Base-by-base conservation (phyloP, 768 basidiomycete species). In the Termitomyces sp. region DNA sequence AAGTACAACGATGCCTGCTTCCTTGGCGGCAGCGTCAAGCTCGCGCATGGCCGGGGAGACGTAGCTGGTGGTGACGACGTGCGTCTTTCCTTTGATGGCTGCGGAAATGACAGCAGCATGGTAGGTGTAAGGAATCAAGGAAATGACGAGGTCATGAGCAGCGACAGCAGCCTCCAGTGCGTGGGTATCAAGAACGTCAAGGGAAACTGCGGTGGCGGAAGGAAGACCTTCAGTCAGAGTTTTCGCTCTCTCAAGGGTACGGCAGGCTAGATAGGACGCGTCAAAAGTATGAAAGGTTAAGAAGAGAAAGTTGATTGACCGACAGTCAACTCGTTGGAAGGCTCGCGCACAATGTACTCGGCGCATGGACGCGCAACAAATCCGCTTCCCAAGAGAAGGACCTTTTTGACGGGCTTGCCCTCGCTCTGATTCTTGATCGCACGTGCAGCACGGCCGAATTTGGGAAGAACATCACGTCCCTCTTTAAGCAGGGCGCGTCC, bases 321-420 rank as follows among this genome's bases (percentile, higher is more conserved):
- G 56, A 98, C 84, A 36, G 91, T 94, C 66, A 99, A 80, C 52
- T 83, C 73, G 73, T 98, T 95, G 58, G 81, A 81, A 48, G 90
- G 86, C 67, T 88, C 78, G 39, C 91, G 87, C 54, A 85, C 84
- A 64, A 99, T 78, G 71, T 96, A 98, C 71, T 98, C 94, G 5
- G 94, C 97, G 57, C 92, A 92, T n/a, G 97, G 97, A 18, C 88
- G 84, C 1, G 97, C 94, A 60, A 99, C 97, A 66, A 91, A 96
- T 46, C 97, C 97, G 60, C 90, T 92, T 48, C 97, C 97, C 54
- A 99, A 85, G 34, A 99, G 81, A 44, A 98, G 83, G 20, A 99
- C 77, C 71, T 85, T 87, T 66, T 81, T 85, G 13, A 75, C 74
- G 63, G 84, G 72, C 63, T 82, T 73, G 28, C 66, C 53, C 29